phyloP scores from a whole-genome alignment of 2,329 filamentous ascomycete genomes.

The Epichloe sibirici region DNA sequence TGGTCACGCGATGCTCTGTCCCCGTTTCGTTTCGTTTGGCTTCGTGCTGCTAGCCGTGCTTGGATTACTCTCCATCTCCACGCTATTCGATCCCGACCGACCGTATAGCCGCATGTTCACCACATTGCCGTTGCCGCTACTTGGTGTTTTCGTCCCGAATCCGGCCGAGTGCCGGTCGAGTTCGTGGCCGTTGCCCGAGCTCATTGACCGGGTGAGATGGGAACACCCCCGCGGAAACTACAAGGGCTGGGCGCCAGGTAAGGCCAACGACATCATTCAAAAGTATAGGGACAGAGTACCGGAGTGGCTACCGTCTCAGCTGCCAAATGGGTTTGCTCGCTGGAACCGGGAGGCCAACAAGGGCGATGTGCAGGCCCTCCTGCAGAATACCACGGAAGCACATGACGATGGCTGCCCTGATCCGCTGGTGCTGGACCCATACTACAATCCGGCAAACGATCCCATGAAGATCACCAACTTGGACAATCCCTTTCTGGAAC shows the following conservation, averaged over 20 bases:
- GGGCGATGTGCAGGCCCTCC: background rate
- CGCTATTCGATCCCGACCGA: conserved; percentile 16
- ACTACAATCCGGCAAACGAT: conserved; percentile 23
- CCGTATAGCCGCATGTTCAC: conserved; percentile 21
- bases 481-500: conserved; percentile 18
- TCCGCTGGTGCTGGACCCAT: conserved; percentile 3
- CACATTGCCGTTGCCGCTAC: conserved; percentile 19
- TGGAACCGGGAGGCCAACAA: conserved; percentile 17
- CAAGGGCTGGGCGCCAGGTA: conserved; percentile 21
- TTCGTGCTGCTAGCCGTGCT: conserved; percentile 9
- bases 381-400: background rate
- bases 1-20: conserved; percentile 8
- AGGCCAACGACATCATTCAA: conserved; percentile 12
- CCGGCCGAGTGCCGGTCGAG: conserved; percentile 16
- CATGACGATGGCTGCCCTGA: conserved; percentile 1
- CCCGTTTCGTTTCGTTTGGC: conserved; percentile 7
- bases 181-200: conserved; percentile 18
- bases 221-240: conserved; percentile 17
- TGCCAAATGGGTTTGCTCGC: conserved; percentile 18
- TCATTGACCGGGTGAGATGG: conserved; percentile 16
- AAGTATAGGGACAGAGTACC: conserved; percentile 15
- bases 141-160: conserved; percentile 16
- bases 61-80: conserved; percentile 11
- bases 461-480: conserved; percentile 29
- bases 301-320: conserved; percentile 17